phyloP scores from a whole-genome alignment of 2,329 filamentous ascomycete genomes.

The Penicillium sumatraense region DNA sequence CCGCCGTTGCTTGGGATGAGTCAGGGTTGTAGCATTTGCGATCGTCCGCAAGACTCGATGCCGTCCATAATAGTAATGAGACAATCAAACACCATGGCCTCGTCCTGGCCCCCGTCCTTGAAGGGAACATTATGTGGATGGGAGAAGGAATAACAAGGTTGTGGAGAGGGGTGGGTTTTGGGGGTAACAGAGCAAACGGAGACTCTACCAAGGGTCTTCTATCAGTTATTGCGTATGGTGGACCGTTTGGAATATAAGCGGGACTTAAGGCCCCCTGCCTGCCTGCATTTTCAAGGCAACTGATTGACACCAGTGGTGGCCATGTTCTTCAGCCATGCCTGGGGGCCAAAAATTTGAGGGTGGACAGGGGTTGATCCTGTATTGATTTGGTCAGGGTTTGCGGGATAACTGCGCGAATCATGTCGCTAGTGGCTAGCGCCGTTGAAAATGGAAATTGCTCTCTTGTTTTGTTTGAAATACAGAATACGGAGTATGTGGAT shows the following conservation, averaged over 20 bases:
- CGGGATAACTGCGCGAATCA: neutral
- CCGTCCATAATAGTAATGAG: neutral
- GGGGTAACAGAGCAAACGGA: neutral
- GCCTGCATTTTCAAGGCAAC: neutral
- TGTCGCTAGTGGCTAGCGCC: neutral
- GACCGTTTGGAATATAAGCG: neutral
- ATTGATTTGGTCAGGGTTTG: neutral
- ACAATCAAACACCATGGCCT: neutral
- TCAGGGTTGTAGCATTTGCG: conserved; percentile 13
- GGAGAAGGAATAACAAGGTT: conserved; percentile 2
- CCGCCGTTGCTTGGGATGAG: neutral
- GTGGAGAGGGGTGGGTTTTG: neutral
- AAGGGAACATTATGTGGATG: neutral
- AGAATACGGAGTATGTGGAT: too few species aligned
- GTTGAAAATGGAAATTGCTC: neutral
- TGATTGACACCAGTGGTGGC: neutral
- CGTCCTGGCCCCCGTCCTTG: neutral
- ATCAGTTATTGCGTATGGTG: too few species aligned
- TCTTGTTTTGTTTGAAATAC: neutral
- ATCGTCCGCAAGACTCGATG: neutral
- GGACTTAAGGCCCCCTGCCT: neutral
- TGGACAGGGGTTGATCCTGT: neutral
- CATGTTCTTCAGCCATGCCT: neutral
- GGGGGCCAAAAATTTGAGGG: neutral
- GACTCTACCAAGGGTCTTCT: neutral